Evolutionary conservation across 2,329 filamentous ascomycete species (phyloP), one percentile per base, ranked within the genome.

Genomic region (Phoma sp.): DNA sequence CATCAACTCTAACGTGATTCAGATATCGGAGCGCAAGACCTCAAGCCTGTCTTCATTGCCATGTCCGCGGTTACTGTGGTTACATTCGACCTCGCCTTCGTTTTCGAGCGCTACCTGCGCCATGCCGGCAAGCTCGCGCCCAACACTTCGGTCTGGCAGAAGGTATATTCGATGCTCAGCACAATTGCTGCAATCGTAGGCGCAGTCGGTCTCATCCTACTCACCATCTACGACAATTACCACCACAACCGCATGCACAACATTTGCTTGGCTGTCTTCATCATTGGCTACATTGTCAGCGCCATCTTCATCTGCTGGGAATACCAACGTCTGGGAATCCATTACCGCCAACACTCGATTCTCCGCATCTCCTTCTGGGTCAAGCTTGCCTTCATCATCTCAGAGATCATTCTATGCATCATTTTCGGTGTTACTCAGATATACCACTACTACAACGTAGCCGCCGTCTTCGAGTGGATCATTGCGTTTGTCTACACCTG

Each of bases 251-350:
- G 64, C 1, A 72, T 90, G 54, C 95, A 99, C 73, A 82, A 91
- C 68, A 80, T 86, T 2, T 96, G 96, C 76, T 78, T 99, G 32
- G 76, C 85, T 1, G 76, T 97, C 46, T 99, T 99, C 75, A 91
- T 97, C 45, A 86, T 76, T 13, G 95, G 92, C 31, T 98, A 96
- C 74, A 80, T 97, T 49, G 72, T 96, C 50, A 91, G 88, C 4
- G 93, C 94, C 51, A 83, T 97, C 64, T 94, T 93, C 76, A 89
- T 94, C 62, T 97, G 93, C 80, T 87, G 86, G 79, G 92, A 97
- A 74, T 97, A 96, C 74, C 89, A 95, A 69, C 87, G 91, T 2
- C 83, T 98, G 1, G 92, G 92, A 24, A 86, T 89, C 48, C 88
- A 89, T 72, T 91, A 93, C 79, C 88, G 88, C 60, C 79, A 92